Evolutionary conservation across 2,329 filamentous ascomycete genomes (phyloP).

Genomic region (Colletotrichum siamense): DNA sequence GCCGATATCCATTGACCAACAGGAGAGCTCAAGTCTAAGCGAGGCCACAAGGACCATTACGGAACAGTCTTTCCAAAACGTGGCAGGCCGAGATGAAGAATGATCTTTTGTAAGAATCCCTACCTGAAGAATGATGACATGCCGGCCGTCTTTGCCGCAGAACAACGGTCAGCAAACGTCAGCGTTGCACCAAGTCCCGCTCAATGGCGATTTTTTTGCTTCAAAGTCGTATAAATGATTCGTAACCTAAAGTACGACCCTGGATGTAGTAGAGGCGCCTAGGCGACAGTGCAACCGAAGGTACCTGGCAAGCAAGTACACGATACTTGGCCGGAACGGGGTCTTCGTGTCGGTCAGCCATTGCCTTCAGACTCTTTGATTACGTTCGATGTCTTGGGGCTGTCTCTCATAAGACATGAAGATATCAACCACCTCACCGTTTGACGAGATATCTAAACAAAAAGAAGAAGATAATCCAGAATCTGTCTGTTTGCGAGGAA

Average conservation of each 20-base stretch:
- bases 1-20: no score
- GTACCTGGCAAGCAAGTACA: not conserved
- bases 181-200: not conserved
- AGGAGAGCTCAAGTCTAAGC: no score
- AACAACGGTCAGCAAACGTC: not conserved
- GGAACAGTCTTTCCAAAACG: not conserved
- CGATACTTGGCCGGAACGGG: not conserved
- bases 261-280: not conserved
- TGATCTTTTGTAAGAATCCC: not conserved
- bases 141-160: not conserved
- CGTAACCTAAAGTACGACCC: not conserved
- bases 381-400: not conserved
- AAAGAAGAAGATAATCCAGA: not conserved
- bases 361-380: not conserved
- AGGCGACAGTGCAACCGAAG: not conserved
- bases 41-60: no score
- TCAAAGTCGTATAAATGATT: not conserved
- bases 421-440: not conserved
- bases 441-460: not conserved
- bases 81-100: not conserved
- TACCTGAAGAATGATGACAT: not conserved
- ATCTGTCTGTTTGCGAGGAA: not conserved
- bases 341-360: not conserved
- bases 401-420: not conserved
- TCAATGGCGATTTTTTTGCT: not conserved